Base-by-base conservation (phyloP, 306 rosid genomes). In the Cicer bijugum region DNA sequence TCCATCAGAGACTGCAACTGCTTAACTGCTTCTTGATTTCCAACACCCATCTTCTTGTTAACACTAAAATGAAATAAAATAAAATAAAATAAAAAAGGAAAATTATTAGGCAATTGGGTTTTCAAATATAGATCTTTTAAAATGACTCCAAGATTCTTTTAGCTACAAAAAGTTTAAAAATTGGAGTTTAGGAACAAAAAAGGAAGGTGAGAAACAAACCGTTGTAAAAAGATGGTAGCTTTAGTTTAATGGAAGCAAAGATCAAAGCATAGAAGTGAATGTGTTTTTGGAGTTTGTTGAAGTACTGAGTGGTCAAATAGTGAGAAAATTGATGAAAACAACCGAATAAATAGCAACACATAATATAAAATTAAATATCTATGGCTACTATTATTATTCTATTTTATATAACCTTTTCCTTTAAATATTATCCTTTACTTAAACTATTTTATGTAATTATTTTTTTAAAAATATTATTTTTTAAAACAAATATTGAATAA, bases 1-100 rank as follows among this genome's bases (percentile, higher is more conserved):
- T 88, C 94, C 90, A 91, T 68, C 48, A 91, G 72, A 81, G 86
- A 52, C 75, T 82, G 80, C 66, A 94, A 53, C 81, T 91, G 92
- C 86, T 82, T 88, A 70, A 94, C 64, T 61, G 99, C 96, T 66
- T 91, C 96, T 65, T 80, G 87, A 84, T 89, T 79, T 35, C 74
- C 82, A 51, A 81, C 48, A 73, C 85, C 96, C 99, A 94, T 93
- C 72, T 81, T 56, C 47, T 71, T 52, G 40, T 67, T 67, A 52
- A 79, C 63, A 53, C 37, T 45, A 62, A 47, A 61, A 67, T 20
- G 75, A 12, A 70, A 78, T 3, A 23, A 23, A 23, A 69, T 43
- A 9, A 12, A 17, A 17, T 17, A 17, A 17, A 17, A 17, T 17
- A n/a, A 17, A 17, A 11, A 9, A 76, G 17, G 9, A 11, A 77